A percentile compares a stretch with the other conserved stretches of the same genome.
Conservation (phyloP, 106 monocot species). For the Allium cepa region DNA sequence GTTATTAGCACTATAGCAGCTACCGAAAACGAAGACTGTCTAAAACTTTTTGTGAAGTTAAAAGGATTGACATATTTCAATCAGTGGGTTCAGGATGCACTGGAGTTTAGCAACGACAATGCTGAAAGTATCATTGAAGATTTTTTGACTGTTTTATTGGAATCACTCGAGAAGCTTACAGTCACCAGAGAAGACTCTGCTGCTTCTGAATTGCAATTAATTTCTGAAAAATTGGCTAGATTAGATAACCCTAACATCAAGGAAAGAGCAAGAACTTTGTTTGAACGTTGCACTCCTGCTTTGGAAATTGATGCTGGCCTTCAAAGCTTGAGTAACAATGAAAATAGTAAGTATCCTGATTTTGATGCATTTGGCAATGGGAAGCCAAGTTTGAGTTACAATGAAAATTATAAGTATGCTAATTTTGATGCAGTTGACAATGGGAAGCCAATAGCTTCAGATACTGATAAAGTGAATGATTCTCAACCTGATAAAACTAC, state of each 20-base stretch:
- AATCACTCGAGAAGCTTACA: constrained; percentile 43
- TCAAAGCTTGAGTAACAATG: constrained; percentile 13
- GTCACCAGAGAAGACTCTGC: constrained; percentile 19
- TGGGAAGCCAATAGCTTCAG: constrained; percentile 2
- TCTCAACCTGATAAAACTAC: constrained; percentile 1
- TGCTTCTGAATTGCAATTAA: constrained; percentile 34
- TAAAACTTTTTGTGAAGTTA: constrained; percentile 55
- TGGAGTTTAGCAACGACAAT: constrained; percentile 14
- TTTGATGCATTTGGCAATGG: constrained; percentile 5
- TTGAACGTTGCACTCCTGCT: constrained; percentile 28
- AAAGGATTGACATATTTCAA: constrained; percentile 49
- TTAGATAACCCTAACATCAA: constrained; percentile 22
- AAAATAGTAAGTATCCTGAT: background rate
- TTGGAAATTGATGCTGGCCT: background rate
- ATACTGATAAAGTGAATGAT: constrained; percentile 5
- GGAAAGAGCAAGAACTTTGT: constrained; percentile 33
- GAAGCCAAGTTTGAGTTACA: background rate
- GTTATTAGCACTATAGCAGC: constrained; percentile 41
- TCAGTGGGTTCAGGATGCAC: constrained; percentile 56
- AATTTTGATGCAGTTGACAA: constrained; percentile 1
- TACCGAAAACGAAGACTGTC: constrained; percentile 51
- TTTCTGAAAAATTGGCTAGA: constrained; percentile 28
- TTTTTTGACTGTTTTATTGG: constrained; percentile 28
- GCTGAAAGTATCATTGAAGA: constrained; percentile 30
- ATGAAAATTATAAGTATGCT: background rate